These are phyloP conservation scores for Talaromyces sp. DNA, from an alignment of 2,329 filamentous ascomycete genomes.

Conservation along the genomic window DNA sequence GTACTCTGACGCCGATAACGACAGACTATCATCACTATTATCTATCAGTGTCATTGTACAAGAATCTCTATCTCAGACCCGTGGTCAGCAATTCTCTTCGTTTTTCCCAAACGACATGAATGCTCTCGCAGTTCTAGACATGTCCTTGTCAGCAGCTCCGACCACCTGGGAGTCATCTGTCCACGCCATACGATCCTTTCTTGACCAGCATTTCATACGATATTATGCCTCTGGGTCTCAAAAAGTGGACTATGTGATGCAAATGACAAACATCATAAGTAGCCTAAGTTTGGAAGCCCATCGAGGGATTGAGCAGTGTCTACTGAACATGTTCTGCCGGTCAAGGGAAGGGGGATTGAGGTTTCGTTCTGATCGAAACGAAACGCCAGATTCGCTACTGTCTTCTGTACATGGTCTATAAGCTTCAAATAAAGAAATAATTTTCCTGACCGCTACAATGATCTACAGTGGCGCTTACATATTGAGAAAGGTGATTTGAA, in stretches of 20 bases:
- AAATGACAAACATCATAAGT: slow-evolving; percentile 14
- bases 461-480: too few species aligned
- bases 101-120: slow-evolving; percentile 1
- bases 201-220: slow-evolving; percentile 7
- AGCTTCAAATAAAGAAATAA: not conserved
- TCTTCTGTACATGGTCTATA: slow-evolving; percentile 15
- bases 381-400: slow-evolving; percentile 17
- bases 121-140: slow-evolving; percentile 10
- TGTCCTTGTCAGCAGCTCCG: not conserved
- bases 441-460: too few species aligned
- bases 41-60: slow-evolving; percentile 15
- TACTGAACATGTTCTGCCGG: slow-evolving; percentile 16
- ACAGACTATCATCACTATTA: slow-evolving; percentile 14
- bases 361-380: not conserved
- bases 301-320: slow-evolving; percentile 15
- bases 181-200: not conserved
- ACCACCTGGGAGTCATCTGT: not conserved
- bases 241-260: slow-evolving; percentile 16
- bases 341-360: not conserved
- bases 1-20: not conserved
- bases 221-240: slow-evolving; percentile 1
- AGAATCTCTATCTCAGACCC: slow-evolving; percentile 8
- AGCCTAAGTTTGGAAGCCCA: slow-evolving; percentile 11
- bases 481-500: too few species aligned
- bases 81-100: not conserved